Conservation (phyloP, 345 rosid species). For the Populus tremula region DNA sequence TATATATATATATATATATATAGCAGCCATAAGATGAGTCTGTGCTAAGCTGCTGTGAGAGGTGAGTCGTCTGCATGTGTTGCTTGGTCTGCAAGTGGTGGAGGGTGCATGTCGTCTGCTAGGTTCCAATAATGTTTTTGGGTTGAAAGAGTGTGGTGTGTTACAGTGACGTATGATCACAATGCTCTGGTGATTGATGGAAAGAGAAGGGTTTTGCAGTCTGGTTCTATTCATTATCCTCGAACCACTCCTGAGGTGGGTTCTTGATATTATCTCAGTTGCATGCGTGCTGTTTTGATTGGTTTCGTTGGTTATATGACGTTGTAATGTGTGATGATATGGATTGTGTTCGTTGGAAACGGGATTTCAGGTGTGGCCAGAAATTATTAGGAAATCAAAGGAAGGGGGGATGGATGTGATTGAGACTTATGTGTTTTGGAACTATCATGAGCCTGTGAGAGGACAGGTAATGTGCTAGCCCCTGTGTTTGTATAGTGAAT, state of each 20-base stretch:
- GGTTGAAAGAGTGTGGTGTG: conserved; percentile 20
- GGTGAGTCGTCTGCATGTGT: too few relatives aligned
- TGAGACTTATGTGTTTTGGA: conserved; percentile 67
- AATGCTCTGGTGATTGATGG: conserved; percentile 60
- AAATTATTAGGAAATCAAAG: conserved; percentile 56
- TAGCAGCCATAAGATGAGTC: too few relatives aligned
- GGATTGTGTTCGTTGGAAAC: background rate
- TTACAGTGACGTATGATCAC: conserved; percentile 52
- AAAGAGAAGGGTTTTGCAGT: conserved; percentile 55
- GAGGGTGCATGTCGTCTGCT: too few relatives aligned
- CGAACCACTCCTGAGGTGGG: conserved; percentile 54
- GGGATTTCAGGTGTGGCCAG: conserved; percentile 56
- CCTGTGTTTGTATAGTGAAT: background rate
- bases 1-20: too few relatives aligned
- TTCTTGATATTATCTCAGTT: background rate
- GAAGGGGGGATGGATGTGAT: conserved; percentile 67
- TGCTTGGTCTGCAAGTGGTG: too few relatives aligned
- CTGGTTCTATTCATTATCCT: conserved; percentile 65
- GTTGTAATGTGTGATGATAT: conserved; percentile 4
- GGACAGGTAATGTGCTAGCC: conserved; percentile 45
- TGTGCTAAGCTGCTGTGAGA: too few relatives aligned
- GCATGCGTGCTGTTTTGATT: background rate
- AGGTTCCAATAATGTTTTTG: too few relatives aligned
- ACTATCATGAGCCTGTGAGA: conserved; percentile 57
- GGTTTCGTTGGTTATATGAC: background rate